Conservation (phyloP, 129 eudicot genomes). For the Pittosporum tobira region DNA sequence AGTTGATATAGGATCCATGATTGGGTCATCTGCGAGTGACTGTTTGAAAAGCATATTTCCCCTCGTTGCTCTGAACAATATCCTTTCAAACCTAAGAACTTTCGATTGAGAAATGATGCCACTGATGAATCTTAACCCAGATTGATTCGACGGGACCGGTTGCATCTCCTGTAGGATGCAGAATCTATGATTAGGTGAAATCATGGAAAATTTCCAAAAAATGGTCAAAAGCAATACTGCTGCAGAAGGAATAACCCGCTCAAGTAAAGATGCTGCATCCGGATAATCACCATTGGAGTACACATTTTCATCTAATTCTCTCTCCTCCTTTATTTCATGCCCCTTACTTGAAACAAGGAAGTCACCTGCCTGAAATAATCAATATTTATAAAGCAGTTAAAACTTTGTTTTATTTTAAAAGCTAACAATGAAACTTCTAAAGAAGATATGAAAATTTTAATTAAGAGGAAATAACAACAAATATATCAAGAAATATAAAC, state of each 20-base stretch:
- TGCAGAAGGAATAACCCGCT: constrained; percentile 42
- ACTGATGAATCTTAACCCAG: constrained; percentile 87
- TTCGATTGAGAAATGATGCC: constrained; percentile 85
- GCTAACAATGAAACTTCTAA: no score
- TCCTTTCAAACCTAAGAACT: constrained; percentile 74
- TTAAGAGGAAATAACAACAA: background rate
- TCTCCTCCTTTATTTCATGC: constrained; percentile 53
- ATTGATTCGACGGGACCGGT: constrained; percentile 49
- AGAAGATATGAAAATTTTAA: no score
- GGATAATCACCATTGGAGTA: constrained; percentile 49
- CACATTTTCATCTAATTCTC: constrained; percentile 67
- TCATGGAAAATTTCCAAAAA: background rate
- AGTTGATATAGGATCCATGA: constrained; percentile 73
- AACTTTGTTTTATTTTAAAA: background rate
- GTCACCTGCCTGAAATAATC: constrained; percentile 70
- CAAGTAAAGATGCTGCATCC: constrained; percentile 77
- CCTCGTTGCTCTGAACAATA: constrained; percentile 95
- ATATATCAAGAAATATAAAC: background rate
- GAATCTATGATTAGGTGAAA: constrained; percentile 6
- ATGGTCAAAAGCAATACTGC: background rate
- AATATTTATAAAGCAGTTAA: constrained; percentile 5
- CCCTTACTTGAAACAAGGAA: constrained; percentile 70
- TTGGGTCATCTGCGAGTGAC: constrained; percentile 76
- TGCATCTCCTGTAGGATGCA: constrained; percentile 64
- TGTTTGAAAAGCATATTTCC: constrained; percentile 97